A percentile compares a stretch with the other conserved stretches of the same genome.
phyloP scores from a whole-genome alignment of 1,284 basidiomycete genomes.

The Melampsora abietis-canadensis region DNA sequence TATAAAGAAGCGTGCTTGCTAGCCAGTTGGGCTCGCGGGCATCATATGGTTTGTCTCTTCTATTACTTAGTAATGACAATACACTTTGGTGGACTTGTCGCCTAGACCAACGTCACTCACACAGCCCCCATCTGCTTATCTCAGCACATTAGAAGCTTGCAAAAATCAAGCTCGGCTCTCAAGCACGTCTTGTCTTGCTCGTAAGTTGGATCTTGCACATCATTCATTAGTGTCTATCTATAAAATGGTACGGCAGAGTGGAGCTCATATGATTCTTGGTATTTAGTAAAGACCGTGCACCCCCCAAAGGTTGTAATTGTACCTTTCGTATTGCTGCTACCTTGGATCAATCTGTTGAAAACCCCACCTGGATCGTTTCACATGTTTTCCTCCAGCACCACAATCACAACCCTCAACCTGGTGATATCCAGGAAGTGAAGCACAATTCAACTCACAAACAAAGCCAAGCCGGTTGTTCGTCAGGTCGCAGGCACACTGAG shows the following conservation, averaged over 20 bases:
- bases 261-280: neutral
- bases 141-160: slow-evolving; percentile 12
- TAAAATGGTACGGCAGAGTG: neutral
- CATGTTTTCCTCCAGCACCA: slow-evolving; percentile 6
- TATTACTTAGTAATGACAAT: neutral
- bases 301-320: slow-evolving; percentile 27
- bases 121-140: neutral
- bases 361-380: neutral
- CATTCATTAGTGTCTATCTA: neutral
- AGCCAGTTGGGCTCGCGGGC: slow-evolving; percentile 35
- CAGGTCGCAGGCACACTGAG: no score
- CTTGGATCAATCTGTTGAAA: neutral
- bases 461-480: no score
- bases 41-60: slow-evolving; percentile 22
- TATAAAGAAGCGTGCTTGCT: slow-evolving; percentile 31
- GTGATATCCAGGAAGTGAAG: neutral
- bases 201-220: slow-evolving; percentile 3
- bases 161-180: slow-evolving; percentile 15
- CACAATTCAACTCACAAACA: no score
- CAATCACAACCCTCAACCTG: slow-evolving; percentile 23
- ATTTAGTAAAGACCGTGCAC: slow-evolving; percentile 27
- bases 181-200: slow-evolving; percentile 27
- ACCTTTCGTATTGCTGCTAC: slow-evolving; percentile 24
- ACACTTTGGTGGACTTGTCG: no score
- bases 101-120: neutral